Conservation (phyloP, 1,139 yeast genomes). For the Candida dubliniensis region DNA sequence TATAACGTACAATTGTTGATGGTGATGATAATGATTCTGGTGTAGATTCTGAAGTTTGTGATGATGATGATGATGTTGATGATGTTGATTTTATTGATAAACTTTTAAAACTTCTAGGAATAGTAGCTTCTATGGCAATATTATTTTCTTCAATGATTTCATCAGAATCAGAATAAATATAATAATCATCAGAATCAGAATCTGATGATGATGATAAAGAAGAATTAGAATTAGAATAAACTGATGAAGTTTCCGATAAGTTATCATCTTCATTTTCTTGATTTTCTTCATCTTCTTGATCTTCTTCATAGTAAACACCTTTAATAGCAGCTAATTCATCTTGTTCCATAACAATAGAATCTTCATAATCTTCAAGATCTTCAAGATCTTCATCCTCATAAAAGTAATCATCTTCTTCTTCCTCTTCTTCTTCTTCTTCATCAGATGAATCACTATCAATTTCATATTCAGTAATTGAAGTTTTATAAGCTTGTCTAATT, state of each 20-base stretch:
- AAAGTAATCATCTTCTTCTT: constrained; percentile 11
- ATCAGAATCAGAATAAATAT: constrained; percentile 29
- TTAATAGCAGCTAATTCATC: not conserved
- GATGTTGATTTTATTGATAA: constrained; percentile 21
- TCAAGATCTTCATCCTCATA: constrained; percentile 12
- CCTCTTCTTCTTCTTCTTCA: constrained; percentile 21
- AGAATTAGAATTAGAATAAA: constrained; percentile 5
- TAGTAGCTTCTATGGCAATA: constrained; percentile 13
- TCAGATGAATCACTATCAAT: constrained; percentile 31
- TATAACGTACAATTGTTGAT: too few species aligned
- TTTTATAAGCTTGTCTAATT: constrained; percentile 12
- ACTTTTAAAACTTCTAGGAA: constrained; percentile 13
- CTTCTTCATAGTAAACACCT: constrained; percentile 6
- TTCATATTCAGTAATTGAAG: constrained; percentile 38
- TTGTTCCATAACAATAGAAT: constrained; percentile 5
- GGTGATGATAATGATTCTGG: not conserved
- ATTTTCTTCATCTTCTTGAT: constrained; percentile 5
- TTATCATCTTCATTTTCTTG: constrained; percentile 13
- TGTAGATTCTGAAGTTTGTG: too few species aligned
- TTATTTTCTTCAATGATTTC: constrained; percentile 21
- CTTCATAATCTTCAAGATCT: constrained; percentile 15
- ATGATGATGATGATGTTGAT: not conserved
- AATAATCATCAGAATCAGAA: constrained; percentile 29
- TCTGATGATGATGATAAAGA: constrained; percentile 23
- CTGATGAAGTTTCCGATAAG: constrained; percentile 13